Percentiles rank a stretch among this genome's conserved stretches.
Conservation (phyloP, 176 grass and related monocot species). For the Alloteropsis semialata region DNA sequence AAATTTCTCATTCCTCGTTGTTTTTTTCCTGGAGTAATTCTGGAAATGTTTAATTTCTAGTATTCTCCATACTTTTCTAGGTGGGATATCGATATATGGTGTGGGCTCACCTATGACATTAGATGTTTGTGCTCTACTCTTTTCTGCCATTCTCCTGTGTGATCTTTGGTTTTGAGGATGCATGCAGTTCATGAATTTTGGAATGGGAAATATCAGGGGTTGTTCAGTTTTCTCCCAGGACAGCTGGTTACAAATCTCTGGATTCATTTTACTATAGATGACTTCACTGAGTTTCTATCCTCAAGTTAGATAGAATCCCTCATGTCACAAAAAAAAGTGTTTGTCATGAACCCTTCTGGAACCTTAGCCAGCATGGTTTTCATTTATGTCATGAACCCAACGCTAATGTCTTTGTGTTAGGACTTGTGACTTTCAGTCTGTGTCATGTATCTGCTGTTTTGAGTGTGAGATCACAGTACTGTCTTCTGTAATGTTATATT, state of each 20-base stretch:
- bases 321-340: no score
- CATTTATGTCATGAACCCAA: no score
- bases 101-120: not conserved
- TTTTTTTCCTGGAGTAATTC: not conserved
- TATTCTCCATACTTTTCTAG: not conserved
- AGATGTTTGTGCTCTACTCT: not conserved
- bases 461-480: no score
- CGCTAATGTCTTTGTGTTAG: no score
- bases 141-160: not conserved
- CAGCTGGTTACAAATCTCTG: not conserved
- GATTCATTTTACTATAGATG: not conserved
- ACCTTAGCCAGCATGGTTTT: no score
- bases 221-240: not conserved
- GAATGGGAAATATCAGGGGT: not conserved
- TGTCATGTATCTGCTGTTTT: no score
- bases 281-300: no score
- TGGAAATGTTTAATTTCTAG: not conserved
- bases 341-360: no score
- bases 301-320: no score
- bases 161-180: not conserved
- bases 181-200: not conserved
- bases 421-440: no score
- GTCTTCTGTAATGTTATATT: no score
- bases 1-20: not conserved
- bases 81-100: no score